Evolutionary conservation across 2,329 filamentous ascomycete species (phyloP), one percentile per base, ranked within the genome.

Genomic region (Aspergillus fructus): DNA sequence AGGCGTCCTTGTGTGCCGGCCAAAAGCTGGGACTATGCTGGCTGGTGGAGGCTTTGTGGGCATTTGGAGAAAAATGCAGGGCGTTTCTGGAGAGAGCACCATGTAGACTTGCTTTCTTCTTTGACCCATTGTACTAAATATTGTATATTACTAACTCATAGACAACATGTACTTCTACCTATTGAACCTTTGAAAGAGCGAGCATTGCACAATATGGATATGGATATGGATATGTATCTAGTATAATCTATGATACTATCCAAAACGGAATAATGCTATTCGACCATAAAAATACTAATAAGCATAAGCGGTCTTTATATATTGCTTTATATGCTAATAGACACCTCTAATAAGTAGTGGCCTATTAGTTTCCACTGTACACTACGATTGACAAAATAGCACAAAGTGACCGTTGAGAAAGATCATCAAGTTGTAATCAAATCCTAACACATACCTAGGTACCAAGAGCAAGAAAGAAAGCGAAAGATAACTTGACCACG

Each of bases 1-100:
- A 4, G 74, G 69, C 59, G 76, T 79, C 39, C 74, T 82, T 62
- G 72, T 84, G n/a, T 83, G 81, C 59, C 74, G 81, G 54, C 81
- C 81, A 2, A 81, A 80, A 61, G 79, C 81, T 53, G 80, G 80
- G 8, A 61, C 73, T 8, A 70, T 73, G 49, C 74, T 80, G 41
- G 67, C 74, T 7, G 81, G 80, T 12, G 81, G 81, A 43, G 81
- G 81, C 3, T 83, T 84, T 61, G 69, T 83, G 49, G 81, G 76
- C 2, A 64, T 83, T 33, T 83, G 76, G 75, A 74, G 73, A 55
- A 76, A 74, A 53, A 76, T 75, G 17, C 74, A 75, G 62, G 68
- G 73, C 62, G 58, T 33, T 3, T 39, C 43, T 49, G 24, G 46
- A 17, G 17, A 55, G 12, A 13, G 3, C 23, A 11, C 33, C n/a